These are phyloP conservation scores for Tricholoma terreum DNA, from an alignment of 768 basidiomycete genomes.

Conservation along the genomic window DNA sequence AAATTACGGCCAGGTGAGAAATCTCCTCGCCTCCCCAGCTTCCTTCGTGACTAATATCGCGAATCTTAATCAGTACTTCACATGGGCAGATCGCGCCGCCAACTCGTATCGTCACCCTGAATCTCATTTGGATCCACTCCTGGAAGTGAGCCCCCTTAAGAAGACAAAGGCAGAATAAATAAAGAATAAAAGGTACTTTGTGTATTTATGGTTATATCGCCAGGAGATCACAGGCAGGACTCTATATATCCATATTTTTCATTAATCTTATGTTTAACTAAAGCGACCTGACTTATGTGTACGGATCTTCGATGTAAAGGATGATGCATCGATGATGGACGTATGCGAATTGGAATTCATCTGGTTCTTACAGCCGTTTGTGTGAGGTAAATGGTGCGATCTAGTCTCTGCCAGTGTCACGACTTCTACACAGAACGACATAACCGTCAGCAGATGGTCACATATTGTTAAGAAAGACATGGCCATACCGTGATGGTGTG, in stretches of 20 bases:
- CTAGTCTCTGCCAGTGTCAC: too few species aligned
- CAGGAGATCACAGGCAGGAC: background rate
- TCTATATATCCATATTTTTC: slow-evolving; percentile 15
- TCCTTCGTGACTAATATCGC: slow-evolving; percentile 7
- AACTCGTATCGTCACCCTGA: slow-evolving; percentile 90
- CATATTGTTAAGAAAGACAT: too few species aligned
- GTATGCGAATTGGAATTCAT: too few species aligned
- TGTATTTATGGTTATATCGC: slow-evolving; percentile 4
- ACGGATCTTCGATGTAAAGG: slow-evolving; percentile 4
- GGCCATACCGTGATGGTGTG: too few species aligned
- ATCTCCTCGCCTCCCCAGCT: background rate
- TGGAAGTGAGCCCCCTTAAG: slow-evolving; percentile 50
- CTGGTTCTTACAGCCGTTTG: too few species aligned
- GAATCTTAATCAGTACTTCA: slow-evolving; percentile 75
- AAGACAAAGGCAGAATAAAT: slow-evolving; percentile 21
- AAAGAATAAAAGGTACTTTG: background rate
- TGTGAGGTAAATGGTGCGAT: too few species aligned
- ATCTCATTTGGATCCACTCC: slow-evolving; percentile 78
- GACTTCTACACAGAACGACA: too few species aligned
- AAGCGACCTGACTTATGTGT: background rate
- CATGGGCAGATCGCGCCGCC: slow-evolving; percentile 83
- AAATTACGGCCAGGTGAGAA: slow-evolving; percentile 85
- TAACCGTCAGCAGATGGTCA: too few species aligned
- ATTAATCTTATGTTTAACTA: slow-evolving; percentile 3
- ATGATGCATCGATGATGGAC: too few species aligned